A percentile compares a stretch with the other conserved stretches of the same genome.
These are phyloP conservation scores for Trypanosoma lewisi DNA, from an alignment of 208 protist genomes.

Conservation along the genomic window DNA sequence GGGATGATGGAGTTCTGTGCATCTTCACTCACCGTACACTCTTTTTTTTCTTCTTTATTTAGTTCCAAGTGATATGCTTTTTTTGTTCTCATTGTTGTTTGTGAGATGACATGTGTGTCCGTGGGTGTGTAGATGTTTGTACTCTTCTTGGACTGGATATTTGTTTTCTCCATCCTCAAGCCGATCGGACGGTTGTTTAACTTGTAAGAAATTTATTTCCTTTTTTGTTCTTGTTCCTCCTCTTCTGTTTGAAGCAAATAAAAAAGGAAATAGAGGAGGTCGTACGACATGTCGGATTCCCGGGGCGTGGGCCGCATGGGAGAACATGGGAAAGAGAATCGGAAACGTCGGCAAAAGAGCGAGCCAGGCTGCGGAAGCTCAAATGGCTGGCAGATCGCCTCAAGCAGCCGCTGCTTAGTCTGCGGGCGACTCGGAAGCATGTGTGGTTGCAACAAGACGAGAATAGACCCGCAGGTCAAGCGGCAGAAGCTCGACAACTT, in stretches of 20 bases:
- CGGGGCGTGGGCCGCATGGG: background rate
- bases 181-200: no score
- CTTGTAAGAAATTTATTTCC: slow-evolving; percentile 6
- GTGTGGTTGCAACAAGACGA: slow-evolving; percentile 42
- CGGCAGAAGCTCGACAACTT: slow-evolving; percentile 58
- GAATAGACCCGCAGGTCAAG: slow-evolving; percentile 47
- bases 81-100: background rate
- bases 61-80: slow-evolving; percentile 10
- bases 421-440: slow-evolving; percentile 44
- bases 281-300: slow-evolving; percentile 15
- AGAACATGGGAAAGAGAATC: slow-evolving; percentile 19
- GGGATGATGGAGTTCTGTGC: background rate
- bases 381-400: slow-evolving; percentile 64
- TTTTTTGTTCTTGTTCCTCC: slow-evolving; percentile 14
- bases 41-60: slow-evolving; percentile 20
- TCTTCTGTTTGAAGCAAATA: background rate
- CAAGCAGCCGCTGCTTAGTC: slow-evolving; percentile 61
- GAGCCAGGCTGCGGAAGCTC: slow-evolving; percentile 17
- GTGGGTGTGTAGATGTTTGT: no score
- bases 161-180: no score
- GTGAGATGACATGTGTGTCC: no score
- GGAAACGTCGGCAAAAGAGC: slow-evolving; percentile 18
- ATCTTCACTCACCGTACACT: background rate
- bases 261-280: background rate
- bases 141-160: no score